These are phyloP conservation scores for Talaromyces islandicus DNA, from an alignment of 2,329 filamentous ascomycete species.

Conservation along the genomic window DNA sequence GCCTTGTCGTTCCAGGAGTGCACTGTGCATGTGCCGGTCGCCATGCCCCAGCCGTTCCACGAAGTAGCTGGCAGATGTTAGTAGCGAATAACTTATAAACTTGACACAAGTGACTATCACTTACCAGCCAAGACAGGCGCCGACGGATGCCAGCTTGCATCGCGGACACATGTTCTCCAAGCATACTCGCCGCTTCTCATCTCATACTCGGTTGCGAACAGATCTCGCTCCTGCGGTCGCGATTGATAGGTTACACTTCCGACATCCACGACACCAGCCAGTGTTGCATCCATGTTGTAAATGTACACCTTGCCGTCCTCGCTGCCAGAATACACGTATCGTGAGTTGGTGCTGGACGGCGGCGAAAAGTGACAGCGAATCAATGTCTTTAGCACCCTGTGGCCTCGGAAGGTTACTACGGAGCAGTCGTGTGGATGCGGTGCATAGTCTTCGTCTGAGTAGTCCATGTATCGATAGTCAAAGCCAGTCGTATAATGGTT, in stretches of 20 bases:
- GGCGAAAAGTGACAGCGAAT: constrained; percentile 96
- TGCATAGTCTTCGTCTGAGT: constrained; percentile 48
- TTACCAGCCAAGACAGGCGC: constrained; percentile 69
- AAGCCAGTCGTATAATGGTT: constrained; percentile 53
- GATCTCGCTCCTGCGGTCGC: constrained; percentile 49
- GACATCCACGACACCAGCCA: constrained; percentile 74
- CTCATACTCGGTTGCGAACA: constrained; percentile 52
- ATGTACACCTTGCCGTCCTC: constrained; percentile 85
- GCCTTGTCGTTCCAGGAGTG: constrained; percentile 69
- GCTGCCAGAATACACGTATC: constrained; percentile 90
- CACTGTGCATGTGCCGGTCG: constrained; percentile 67
- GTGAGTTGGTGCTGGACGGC: constrained; percentile 73
- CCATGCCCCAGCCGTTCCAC: constrained; percentile 72
- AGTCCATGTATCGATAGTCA: constrained; percentile 56
- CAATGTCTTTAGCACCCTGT: constrained; percentile 79
- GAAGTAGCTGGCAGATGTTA: constrained; percentile 58
- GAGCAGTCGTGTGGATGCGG: constrained; percentile 82
- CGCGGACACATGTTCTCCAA: constrained; percentile 76
- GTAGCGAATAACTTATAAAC: background rate
- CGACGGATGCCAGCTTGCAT: constrained; percentile 85
- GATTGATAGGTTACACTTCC: constrained; percentile 60
- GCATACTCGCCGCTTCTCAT: constrained; percentile 48
- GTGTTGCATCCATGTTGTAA: constrained; percentile 87
- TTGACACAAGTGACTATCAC: constrained; percentile 16
- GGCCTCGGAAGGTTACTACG: constrained; percentile 86